These are phyloP conservation scores for Botrytis elliptica DNA, from an alignment of 2,329 filamentous ascomycete genomes.

Conservation along the genomic window DNA sequence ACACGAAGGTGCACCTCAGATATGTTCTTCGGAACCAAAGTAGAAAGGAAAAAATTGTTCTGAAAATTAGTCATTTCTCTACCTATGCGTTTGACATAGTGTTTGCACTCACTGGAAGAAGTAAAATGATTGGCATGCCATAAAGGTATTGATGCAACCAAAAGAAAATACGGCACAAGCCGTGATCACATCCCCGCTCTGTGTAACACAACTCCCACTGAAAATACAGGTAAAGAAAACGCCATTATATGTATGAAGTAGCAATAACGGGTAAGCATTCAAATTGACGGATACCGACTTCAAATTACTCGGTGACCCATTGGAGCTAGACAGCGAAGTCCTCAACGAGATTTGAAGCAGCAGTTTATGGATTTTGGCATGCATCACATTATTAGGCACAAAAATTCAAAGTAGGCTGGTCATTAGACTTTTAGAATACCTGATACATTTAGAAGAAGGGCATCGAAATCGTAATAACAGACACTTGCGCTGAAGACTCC, in stretches of 20 bases:
- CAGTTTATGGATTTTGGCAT: too few species aligned
- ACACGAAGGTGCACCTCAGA: not conserved
- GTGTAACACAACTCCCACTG: not conserved
- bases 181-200: not conserved
- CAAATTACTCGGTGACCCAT: not conserved
- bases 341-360: too few species aligned
- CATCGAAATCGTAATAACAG: too few species aligned
- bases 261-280: not conserved
- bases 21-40: not conserved
- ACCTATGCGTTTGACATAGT: not conserved
- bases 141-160: not conserved
- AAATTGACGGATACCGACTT: not conserved
- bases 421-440: too few species aligned
- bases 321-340: not conserved
- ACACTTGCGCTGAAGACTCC: too few species aligned
- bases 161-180: not conserved
- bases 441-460: too few species aligned
- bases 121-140: not conserved
- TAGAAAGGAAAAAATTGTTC: not conserved
- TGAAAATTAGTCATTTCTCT: too few species aligned
- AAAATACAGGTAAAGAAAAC: not conserved
- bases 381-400: too few species aligned
- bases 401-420: too few species aligned
- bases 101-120: not conserved
- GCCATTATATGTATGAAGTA: not conserved